Evolutionary conservation across 2,329 filamentous ascomycete genomes (phyloP), one percentile per base, ranked within the genome.

Genomic region (Talaromyces sp.): DNA sequence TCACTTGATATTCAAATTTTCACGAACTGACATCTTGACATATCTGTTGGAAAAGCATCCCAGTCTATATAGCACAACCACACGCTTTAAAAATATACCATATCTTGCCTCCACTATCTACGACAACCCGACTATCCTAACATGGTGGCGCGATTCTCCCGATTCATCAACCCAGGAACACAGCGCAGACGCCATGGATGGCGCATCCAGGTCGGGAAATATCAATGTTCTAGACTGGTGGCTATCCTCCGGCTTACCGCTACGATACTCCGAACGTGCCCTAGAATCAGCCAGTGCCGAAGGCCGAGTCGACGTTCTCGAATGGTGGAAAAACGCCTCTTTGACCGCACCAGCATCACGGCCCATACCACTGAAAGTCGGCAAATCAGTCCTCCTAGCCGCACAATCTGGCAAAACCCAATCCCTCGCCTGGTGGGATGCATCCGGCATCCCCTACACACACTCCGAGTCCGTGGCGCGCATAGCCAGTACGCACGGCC

Each of bases 1-100:
- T 67, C 93, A 93, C 72, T 86, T 97, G 47, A 93, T 97, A 70
- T 92, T 97, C 81, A 93, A 95, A 69, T 97, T 97, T 75, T 91
- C 89, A 49, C 89, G 94, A 70, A 90, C 89, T 17, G 87, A 90
- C 13, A 87, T 97, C 3, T 85, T 98, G 39, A 86, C 86, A 2
- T 93, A 90, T 72, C 81, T 92, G 0, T 88, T 90, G 69, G 84
- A 85, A 27, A 82, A 87, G 59, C 85, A 86, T 77, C 85, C 86
- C 62, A 87, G 96, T 66, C 86, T 97, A 3, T 95, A 96, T 79
- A 93, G 90, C 85, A 88, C 89, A 2, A 95, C 93, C 35, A 93
- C 93, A 73, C 91, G 91, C 54, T 84, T 88, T 62, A 91, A 91
- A 50, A 89, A 93, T 52, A 84, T 97, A 2, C 92, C 93, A 0